Evolutionary conservation across 176 grass and related monocot genomes (phyloP).

Genomic region (Urochloa ruziziensis): DNA sequence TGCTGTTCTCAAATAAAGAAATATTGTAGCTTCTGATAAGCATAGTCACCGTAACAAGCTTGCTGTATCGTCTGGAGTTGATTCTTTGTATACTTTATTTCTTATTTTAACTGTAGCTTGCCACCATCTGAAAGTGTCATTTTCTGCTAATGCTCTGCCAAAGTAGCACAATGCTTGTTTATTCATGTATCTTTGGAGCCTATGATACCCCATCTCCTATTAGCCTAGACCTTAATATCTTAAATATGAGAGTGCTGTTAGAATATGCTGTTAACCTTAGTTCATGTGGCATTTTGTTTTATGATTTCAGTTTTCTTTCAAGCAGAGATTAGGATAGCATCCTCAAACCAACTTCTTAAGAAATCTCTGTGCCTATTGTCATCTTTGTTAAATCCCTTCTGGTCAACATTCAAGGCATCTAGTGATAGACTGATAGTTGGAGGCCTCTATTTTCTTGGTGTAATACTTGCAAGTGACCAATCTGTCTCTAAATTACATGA

Average conservation of each 20-base stretch:
- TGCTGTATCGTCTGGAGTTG: neutral
- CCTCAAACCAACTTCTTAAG: neutral
- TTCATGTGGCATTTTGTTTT: neutral
- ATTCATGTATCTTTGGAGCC: neutral
- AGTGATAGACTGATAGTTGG: neutral
- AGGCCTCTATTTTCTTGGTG: neutral
- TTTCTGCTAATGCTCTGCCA: no score
- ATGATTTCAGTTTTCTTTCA: neutral
- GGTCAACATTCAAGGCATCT: neutral
- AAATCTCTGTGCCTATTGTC: neutral
- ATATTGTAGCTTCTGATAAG: constrained; percentile 11
- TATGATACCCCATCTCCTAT: neutral
- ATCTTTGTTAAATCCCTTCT: constrained; percentile 15
- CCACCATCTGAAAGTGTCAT: neutral
- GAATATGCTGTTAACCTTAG: neutral
- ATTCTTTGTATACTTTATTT: constrained; percentile 2
- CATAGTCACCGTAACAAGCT: neutral
- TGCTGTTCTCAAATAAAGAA: constrained; percentile 19
- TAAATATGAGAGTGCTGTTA: neutral
- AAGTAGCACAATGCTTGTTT: neutral
- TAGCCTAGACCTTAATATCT: neutral
- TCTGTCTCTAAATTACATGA: neutral
- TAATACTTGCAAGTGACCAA: neutral
- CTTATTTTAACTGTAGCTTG: constrained; percentile 1
- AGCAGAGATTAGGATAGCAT: neutral